phyloP scores from a whole-genome alignment of 805 yeast genomes.

The Yamadazyma nakazawae region DNA sequence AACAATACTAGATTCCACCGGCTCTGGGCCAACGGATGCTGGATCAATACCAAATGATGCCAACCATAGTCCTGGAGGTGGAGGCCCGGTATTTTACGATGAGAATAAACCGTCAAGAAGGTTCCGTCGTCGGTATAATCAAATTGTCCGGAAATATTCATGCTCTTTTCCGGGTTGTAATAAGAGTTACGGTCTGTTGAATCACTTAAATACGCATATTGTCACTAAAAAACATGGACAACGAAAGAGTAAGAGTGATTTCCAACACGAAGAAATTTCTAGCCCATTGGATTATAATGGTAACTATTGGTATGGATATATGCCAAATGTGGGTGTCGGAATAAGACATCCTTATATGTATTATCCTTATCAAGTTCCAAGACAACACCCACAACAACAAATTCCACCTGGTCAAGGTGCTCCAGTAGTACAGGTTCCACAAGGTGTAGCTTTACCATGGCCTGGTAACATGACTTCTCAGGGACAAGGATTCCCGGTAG shows the following conservation, averaged over 20 bases:
- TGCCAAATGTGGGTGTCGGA: constrained; percentile 6
- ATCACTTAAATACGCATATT: constrained; percentile 43
- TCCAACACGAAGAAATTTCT: constrained; percentile 22
- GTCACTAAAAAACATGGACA: constrained; percentile 45
- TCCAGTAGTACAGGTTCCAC: constrained; percentile 1
- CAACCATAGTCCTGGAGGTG: background rate
- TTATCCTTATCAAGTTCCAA: constrained; percentile 7
- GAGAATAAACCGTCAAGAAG: constrained; percentile 23
- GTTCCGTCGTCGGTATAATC: constrained; percentile 35
- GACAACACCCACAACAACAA: background rate
- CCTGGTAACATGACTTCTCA: background rate
- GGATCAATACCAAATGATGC: background rate
- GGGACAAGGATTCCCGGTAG: constrained; percentile 1
- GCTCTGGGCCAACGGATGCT: background rate
- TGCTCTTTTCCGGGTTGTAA: constrained; percentile 38
- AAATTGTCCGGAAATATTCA: constrained; percentile 31
- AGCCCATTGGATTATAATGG: constrained; percentile 14
- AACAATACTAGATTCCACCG: background rate
- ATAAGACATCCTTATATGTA: constrained; percentile 7
- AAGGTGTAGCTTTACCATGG: constrained; percentile 1
- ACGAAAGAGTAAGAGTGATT: constrained; percentile 39
- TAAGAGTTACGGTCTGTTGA: constrained; percentile 41
- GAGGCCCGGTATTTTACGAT: constrained; percentile 8
- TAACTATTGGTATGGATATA: constrained; percentile 19
- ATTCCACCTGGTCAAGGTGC: background rate